These are phyloP conservation scores for Ambrosia artemisiifolia DNA, from an alignment of 129 eudicot genomes.

Conservation along the genomic window DNA sequence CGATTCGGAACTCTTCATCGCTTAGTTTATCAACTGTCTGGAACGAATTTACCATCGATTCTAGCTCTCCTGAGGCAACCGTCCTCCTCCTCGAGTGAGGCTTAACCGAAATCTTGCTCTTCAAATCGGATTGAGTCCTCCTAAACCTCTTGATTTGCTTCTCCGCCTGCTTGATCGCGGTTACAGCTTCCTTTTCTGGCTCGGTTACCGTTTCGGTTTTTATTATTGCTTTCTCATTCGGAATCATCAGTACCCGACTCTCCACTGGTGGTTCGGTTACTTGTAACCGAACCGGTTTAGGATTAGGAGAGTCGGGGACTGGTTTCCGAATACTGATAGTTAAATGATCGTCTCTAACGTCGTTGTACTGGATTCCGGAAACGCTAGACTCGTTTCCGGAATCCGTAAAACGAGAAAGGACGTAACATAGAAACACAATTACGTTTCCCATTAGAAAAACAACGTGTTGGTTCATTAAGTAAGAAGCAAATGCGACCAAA, in stretches of 20 bases:
- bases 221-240: conserved; percentile 19
- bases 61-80: background rate
- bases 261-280: conserved; percentile 14
- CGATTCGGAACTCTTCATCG: conserved; percentile 42
- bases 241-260: conserved; percentile 21
- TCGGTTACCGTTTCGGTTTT: conserved; percentile 21
- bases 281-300: background rate
- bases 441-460: conserved; percentile 70
- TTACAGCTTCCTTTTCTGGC: conserved; percentile 32
- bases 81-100: conserved; percentile 19
- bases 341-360: conserved; percentile 18
- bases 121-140: conserved; percentile 68
- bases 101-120: conserved; percentile 31
- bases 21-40: conserved; percentile 38
- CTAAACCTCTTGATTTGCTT: conserved; percentile 52
- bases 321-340: conserved; percentile 8
- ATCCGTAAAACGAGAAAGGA: conserved; percentile 43
- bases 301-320: background rate
- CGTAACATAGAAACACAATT: conserved; percentile 39
- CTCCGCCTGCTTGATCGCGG: conserved; percentile 49
- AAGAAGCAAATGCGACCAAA: conserved; percentile 21
- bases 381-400: conserved; percentile 24
- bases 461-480: conserved; percentile 55
- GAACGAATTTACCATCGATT: background rate
- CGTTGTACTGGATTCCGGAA: conserved; percentile 24